Conservation (phyloP, 2,329 filamentous ascomycete species). For the Sclerotinia borealis region DNA sequence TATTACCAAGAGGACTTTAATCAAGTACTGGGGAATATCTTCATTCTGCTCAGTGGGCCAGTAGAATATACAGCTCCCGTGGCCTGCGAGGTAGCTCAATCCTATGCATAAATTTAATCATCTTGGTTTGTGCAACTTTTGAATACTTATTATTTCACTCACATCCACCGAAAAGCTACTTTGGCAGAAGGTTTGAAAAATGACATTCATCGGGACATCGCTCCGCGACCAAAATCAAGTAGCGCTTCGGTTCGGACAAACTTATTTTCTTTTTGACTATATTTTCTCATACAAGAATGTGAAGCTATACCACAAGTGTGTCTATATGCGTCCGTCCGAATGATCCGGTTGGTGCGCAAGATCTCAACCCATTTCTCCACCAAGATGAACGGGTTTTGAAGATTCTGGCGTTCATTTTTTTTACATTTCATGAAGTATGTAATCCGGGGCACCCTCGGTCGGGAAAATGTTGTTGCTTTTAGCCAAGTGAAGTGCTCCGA, state of each 20-base stretch:
- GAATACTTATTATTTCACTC: neutral
- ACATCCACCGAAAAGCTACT: neutral
- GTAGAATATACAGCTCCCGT: neutral
- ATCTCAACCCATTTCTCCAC: neutral
- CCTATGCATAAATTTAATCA: neutral
- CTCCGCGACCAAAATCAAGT: neutral
- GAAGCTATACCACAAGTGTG: conserved; percentile 5
- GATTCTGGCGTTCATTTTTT: neutral
- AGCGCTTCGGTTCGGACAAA: neutral
- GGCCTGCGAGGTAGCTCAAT: neutral
- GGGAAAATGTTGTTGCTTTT: conserved; percentile 2
- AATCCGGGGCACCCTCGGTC: neutral
- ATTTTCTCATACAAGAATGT: neutral
- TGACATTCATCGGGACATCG: neutral
- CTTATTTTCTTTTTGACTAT: neutral
- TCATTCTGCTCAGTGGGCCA: neutral
- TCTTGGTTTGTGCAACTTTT: neutral
- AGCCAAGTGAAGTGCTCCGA: conserved; percentile 1
- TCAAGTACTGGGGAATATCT: neutral
- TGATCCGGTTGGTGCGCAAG: conserved; percentile 12
- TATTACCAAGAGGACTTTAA: neutral
- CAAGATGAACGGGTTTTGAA: neutral
- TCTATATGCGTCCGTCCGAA: neutral
- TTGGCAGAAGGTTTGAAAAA: neutral
- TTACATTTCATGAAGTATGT: neutral